phyloP scores from a whole-genome alignment of 1,284 basidiomycete species.

The Cerioporus squamosus region DNA sequence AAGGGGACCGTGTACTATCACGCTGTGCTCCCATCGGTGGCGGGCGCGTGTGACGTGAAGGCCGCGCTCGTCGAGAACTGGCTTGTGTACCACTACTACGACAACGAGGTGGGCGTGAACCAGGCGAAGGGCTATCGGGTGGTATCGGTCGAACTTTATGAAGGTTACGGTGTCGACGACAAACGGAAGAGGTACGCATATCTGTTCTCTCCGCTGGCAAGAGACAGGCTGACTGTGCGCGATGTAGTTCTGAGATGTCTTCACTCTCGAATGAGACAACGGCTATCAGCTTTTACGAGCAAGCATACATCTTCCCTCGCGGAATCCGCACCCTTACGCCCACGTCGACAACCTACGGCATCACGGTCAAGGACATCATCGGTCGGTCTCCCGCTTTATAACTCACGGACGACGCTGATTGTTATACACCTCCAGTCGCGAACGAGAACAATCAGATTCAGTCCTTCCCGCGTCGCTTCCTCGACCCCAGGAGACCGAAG shows the following conservation, averaged over 20 bases:
- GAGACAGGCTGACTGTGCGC: constrained; percentile 5
- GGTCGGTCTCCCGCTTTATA: constrained; percentile 49
- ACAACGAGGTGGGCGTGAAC: constrained; percentile 54
- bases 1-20: constrained; percentile 82
- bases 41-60: constrained; percentile 64
- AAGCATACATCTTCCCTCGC: constrained; percentile 74
- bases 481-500: constrained; percentile 87
- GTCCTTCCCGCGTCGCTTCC: constrained; percentile 71
- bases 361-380: constrained; percentile 86
- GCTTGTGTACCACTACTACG: constrained; percentile 88
- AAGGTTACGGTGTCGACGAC: constrained; percentile 66
- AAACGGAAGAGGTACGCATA: constrained; percentile 69
- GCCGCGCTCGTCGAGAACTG: constrained; percentile 88
- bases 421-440: constrained; percentile 58
- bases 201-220: background rate
- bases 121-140: constrained; percentile 71
- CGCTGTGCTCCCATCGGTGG: constrained; percentile 50
- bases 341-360: constrained; percentile 88
- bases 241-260: constrained; percentile 70
- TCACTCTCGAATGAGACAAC: constrained; percentile 62
- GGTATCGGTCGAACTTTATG: constrained; percentile 89
- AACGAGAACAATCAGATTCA: constrained; percentile 79
- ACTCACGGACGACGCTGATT: background rate
- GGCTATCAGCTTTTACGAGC: constrained; percentile 63
- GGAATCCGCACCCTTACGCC: constrained; percentile 72